Percentiles rank a stretch among this genome's conserved stretches.
Evolutionary conservation across 2,329 filamentous ascomycete species (phyloP).

Genomic region (Fonsecaea multimorphosa): DNA sequence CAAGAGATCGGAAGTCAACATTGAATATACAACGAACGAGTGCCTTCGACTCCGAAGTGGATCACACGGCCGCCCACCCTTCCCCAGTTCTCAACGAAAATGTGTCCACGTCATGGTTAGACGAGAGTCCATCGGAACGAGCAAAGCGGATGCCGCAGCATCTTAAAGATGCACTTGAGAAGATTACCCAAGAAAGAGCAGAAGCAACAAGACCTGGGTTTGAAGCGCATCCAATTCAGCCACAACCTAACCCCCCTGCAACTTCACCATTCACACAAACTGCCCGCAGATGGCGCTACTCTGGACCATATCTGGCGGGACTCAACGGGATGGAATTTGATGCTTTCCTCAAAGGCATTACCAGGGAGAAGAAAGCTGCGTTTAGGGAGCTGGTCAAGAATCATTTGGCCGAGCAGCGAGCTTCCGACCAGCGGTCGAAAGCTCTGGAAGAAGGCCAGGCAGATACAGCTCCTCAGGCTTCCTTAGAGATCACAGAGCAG

Average conservation of each 20-base stretch:
- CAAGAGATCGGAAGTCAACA: conserved; percentile 14
- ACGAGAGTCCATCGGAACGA: conserved; percentile 19
- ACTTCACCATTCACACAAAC: conserved; percentile 5
- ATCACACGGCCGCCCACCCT: conserved; percentile 35
- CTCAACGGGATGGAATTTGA: conserved; percentile 63
- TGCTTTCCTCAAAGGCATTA: conserved; percentile 55
- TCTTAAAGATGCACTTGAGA: conserved; percentile 28
- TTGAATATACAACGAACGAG: conserved; percentile 24
- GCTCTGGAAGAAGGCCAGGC: conserved; percentile 51
- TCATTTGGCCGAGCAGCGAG: conserved; percentile 44
- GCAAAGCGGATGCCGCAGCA: conserved; percentile 34
- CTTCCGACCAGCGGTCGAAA: conserved; percentile 46
- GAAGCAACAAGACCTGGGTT: conserved; percentile 4
- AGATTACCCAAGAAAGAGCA: conserved; percentile 19
- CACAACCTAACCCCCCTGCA: conserved; percentile 5
- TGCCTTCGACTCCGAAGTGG: conserved; percentile 43
- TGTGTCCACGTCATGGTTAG: conserved; percentile 26
- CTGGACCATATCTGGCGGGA: conserved; percentile 64
- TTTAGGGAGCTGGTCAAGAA: conserved; percentile 47
- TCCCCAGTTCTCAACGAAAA: conserved; percentile 4
- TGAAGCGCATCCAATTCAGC: conserved; percentile 7
- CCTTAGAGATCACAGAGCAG: conserved; percentile 49
- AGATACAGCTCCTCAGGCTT: conserved; percentile 41
- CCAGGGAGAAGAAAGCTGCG: conserved; percentile 29
- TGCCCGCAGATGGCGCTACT: conserved; percentile 59